phyloP scores from a whole-genome alignment of 805 yeast species.

The Yarrowia sp. region DNA sequence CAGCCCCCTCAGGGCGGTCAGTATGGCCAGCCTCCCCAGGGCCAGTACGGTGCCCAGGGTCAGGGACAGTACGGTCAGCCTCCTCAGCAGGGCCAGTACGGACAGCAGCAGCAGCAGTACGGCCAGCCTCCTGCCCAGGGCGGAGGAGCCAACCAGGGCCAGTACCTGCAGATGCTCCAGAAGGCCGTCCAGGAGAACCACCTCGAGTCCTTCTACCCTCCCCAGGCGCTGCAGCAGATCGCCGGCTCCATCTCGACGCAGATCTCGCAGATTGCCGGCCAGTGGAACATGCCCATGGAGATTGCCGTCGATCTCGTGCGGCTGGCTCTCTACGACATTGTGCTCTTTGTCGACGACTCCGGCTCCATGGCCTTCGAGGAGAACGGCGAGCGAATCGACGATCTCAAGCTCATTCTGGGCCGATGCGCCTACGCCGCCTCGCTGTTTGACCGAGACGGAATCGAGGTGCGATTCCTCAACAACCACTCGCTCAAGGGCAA shows the following conservation, averaged over 20 bases:
- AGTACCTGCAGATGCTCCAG: constrained; percentile 31
- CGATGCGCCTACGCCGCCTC: constrained; percentile 37
- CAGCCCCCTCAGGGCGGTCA: constrained; percentile 21
- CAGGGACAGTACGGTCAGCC: not conserved
- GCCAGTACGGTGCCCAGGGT: constrained; percentile 28
- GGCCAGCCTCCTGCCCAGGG: constrained; percentile 16
- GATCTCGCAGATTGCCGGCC: constrained; percentile 31
- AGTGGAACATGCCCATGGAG: constrained; percentile 37
- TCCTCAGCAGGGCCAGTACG: constrained; percentile 28
- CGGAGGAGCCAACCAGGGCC: constrained; percentile 21
- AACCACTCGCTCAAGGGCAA: constrained; percentile 32
- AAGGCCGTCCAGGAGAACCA: constrained; percentile 35
- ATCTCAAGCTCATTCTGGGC: constrained; percentile 36
- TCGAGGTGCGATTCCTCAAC: constrained; percentile 39
- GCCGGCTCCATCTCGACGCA: constrained; percentile 33
- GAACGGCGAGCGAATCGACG: constrained; percentile 39
- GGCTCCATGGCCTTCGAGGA: constrained; percentile 40
- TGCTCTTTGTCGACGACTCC: constrained; percentile 38
- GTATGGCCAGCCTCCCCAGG: constrained; percentile 28
- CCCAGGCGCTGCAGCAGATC: constrained; percentile 36
- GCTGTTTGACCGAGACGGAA: constrained; percentile 37
- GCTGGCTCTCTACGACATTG: constrained; percentile 38
- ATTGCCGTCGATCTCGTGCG: constrained; percentile 37
- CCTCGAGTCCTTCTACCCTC: constrained; percentile 36
- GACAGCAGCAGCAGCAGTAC: constrained; percentile 22